Evolutionary conservation across 2,329 filamentous ascomycete species (phyloP).

Genomic region (Fusarium protoensiforme): DNA sequence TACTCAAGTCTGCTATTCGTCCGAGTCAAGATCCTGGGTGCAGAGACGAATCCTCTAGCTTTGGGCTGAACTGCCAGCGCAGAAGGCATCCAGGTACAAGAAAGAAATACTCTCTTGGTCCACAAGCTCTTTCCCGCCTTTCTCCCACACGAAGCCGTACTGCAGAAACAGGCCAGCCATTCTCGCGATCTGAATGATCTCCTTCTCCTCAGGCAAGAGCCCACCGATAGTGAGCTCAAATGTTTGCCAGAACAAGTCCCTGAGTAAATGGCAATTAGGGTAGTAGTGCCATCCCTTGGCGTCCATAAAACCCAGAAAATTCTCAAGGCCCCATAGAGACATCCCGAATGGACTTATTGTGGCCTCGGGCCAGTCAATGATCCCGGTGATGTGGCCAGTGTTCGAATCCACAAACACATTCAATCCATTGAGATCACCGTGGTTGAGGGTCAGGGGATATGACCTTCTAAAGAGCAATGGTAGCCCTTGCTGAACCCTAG

Average conservation of each 20-base stretch:
- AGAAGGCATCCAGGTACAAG: conserved; percentile 4
- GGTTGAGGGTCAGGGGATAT: conserved; percentile 35
- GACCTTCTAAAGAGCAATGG: conserved; percentile 20
- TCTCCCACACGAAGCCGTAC: neutral
- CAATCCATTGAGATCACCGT: conserved; percentile 43
- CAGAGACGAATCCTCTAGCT: too few relatives aligned
- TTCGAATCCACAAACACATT: conserved; percentile 43
- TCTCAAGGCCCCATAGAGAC: conserved; percentile 44
- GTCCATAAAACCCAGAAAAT: conserved; percentile 32
- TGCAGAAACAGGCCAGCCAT: neutral
- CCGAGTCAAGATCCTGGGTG: neutral
- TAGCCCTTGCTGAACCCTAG: neutral
- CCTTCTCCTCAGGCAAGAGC: neutral
- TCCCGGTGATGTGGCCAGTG: conserved; percentile 43
- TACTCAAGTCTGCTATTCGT: neutral
- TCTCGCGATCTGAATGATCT: neutral
- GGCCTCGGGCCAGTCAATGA: conserved; percentile 47
- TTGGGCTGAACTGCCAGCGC: neutral
- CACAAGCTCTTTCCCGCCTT: neutral
- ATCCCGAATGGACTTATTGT: conserved; percentile 45
- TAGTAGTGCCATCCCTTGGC: conserved; percentile 29
- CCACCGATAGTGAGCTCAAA: neutral
- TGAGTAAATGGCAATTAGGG: neutral
- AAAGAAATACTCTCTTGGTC: neutral
- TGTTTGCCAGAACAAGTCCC: conserved; percentile 18